Percentiles rank a stretch among this genome's conserved stretches.
Conservation (phyloP, 1,284 basidiomycete species). For the Heterobasidion occidentale region DNA sequence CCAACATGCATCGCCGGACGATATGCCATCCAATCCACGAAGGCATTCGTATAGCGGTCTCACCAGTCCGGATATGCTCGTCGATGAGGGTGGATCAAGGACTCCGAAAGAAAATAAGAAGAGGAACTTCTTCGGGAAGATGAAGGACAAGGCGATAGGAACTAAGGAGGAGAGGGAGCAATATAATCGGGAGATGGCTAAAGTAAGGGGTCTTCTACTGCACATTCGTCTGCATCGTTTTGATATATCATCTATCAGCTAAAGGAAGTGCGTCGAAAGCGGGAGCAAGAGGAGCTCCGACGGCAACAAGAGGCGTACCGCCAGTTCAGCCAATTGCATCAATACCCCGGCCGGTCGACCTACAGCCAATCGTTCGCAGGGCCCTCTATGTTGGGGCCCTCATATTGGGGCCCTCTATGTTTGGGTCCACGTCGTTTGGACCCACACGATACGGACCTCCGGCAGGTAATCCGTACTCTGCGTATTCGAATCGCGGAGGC, state of each 20-base stretch:
- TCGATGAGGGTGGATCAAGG: background rate
- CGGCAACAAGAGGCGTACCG: background rate
- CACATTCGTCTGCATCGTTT: background rate
- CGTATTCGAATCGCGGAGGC: background rate
- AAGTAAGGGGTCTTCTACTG: conserved; percentile 22
- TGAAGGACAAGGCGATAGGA: conserved; percentile 56
- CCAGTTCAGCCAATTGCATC: too few species aligned
- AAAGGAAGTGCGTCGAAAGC: background rate
- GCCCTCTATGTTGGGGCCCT: background rate
- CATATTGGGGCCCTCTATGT: background rate
- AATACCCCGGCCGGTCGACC: background rate
- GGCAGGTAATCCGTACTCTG: too few species aligned
- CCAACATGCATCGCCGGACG: background rate
- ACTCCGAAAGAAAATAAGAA: conserved; percentile 20
- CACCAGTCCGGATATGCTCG: conserved; percentile 5
- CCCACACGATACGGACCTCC: too few species aligned
- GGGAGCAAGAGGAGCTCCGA: background rate
- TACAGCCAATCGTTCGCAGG: background rate
- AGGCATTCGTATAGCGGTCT: conserved; percentile 22
- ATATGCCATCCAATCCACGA: conserved; percentile 12
- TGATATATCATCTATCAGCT: background rate
- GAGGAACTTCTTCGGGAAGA: conserved; percentile 45
- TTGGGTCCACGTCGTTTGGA: too few species aligned
- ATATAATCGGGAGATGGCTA: conserved; percentile 26
- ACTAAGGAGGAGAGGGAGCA: conserved; percentile 58